Percentiles rank a stretch among this genome's conserved stretches.
phyloP scores from a whole-genome alignment of 306 rosid genomes.

The Castanea crenata region DNA sequence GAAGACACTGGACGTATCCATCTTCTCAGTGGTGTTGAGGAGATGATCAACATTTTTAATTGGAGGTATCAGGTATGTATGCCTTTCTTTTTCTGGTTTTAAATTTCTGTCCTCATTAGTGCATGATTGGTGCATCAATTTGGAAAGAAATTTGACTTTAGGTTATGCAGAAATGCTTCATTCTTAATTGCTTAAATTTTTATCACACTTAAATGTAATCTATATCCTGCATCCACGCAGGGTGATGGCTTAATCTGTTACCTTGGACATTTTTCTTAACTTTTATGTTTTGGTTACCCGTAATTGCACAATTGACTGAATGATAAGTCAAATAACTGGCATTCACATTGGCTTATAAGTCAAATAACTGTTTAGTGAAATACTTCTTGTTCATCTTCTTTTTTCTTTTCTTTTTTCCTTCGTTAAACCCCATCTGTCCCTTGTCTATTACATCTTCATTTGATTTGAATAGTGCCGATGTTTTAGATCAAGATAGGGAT shows the following conservation, averaged over 20 bases:
- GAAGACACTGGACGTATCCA: constrained; percentile 64
- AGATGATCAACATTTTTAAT: constrained; percentile 66
- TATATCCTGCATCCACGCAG: background rate
- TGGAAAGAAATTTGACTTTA: background rate
- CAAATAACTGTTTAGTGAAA: too few relatives aligned
- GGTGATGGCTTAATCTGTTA: background rate
- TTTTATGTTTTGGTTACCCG: background rate
- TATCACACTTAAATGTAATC: too few relatives aligned
- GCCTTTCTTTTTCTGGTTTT: constrained; percentile 3
- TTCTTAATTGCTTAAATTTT: too few relatives aligned
- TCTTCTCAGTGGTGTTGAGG: constrained; percentile 78
- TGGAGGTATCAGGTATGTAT: constrained; percentile 81
- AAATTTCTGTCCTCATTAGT: background rate
- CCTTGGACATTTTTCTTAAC: background rate
- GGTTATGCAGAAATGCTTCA: background rate
- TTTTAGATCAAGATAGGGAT: too few relatives aligned
- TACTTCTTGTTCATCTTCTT: too few relatives aligned
- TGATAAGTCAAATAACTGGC: too few relatives aligned
- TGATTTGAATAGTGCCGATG: too few relatives aligned
- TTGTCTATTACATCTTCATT: too few relatives aligned
- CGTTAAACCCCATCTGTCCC: too few relatives aligned
- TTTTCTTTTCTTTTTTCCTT: too few relatives aligned
- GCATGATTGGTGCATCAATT: background rate
- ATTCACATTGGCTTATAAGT: too few relatives aligned
- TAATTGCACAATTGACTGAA: background rate